phyloP scores from a whole-genome alignment of 1,139 yeast species.

The Candida pseudocylindracea region DNA sequence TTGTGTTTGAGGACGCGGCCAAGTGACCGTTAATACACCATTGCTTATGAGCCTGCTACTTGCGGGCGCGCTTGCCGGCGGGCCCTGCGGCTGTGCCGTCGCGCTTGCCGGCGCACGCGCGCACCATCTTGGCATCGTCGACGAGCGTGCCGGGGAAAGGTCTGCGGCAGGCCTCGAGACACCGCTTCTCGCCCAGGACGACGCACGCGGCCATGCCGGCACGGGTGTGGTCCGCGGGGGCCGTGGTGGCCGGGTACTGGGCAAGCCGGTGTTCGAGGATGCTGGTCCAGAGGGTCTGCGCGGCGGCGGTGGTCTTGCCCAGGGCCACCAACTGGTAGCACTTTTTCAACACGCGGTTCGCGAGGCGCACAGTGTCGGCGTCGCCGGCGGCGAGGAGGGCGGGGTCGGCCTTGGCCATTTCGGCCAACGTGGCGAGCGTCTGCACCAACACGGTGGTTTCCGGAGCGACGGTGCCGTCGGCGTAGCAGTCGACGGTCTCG shows the following conservation, averaged over 20 bases:
- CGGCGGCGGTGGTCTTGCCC: slow-evolving; percentile 15
- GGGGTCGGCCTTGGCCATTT: slow-evolving; percentile 10
- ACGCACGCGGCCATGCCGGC: too few relatives aligned
- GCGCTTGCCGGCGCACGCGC: too few relatives aligned
- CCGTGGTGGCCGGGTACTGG: slow-evolving; percentile 13
- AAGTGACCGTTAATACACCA: too few relatives aligned
- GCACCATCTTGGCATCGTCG: too few relatives aligned
- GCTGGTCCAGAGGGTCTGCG: slow-evolving; percentile 10
- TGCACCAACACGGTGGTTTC: slow-evolving; percentile 34
- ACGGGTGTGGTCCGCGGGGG: too few relatives aligned
- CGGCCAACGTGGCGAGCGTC: slow-evolving; percentile 19
- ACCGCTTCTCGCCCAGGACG: too few relatives aligned
- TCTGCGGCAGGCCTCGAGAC: too few relatives aligned
- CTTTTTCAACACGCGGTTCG: slow-evolving; percentile 22
- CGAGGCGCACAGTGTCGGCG: slow-evolving; percentile 11
- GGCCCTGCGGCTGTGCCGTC: too few relatives aligned
- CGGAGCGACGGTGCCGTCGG: slow-evolving; percentile 29
- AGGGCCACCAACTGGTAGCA: slow-evolving; percentile 22
- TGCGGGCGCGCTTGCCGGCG: too few relatives aligned
- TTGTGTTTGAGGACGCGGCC: too few relatives aligned
- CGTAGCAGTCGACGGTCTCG: slow-evolving; percentile 41
- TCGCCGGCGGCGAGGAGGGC: slow-evolving; percentile 10
- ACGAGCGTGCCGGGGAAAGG: too few relatives aligned
- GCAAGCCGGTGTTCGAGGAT: slow-evolving; percentile 13
- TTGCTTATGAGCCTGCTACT: too few relatives aligned